Conservation (phyloP, 2,329 filamentous ascomycete species). For the Epichloe brachyelytri region DNA sequence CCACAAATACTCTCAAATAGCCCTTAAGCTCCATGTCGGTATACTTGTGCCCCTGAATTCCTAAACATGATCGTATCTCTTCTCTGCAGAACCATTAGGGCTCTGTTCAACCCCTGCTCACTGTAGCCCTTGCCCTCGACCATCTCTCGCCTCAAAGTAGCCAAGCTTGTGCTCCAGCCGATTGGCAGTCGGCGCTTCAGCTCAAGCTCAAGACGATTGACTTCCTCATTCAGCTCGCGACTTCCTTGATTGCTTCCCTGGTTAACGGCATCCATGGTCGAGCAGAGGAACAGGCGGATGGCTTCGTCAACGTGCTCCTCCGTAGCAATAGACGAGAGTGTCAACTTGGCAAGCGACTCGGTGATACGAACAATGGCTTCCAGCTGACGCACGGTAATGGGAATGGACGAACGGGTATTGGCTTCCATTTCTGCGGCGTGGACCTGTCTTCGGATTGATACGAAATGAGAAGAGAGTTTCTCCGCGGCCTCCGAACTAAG, state of each 20-base stretch:
- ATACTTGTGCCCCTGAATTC: conserved; percentile 63
- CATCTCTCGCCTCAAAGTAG: conserved; percentile 78
- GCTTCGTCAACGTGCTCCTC: conserved; percentile 94
- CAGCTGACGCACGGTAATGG: conserved; percentile 92
- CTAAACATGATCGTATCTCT: conserved; percentile 77
- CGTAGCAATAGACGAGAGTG: conserved; percentile 72
- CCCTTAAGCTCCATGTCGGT: conserved; percentile 53
- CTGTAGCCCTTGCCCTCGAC: conserved; percentile 83
- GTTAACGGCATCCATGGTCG: conserved; percentile 94
- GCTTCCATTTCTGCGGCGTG: conserved; percentile 82
- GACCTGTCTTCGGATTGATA: conserved; percentile 88
- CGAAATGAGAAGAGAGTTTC: conserved; percentile 93
- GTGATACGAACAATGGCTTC: conserved; percentile 97
- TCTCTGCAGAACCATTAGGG: conserved; percentile 73
- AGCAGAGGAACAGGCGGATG: conserved; percentile 89
- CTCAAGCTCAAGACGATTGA: conserved; percentile 76
- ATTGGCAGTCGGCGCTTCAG: conserved; percentile 78
- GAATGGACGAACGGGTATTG: conserved; percentile 83
- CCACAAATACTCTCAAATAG: neutral
- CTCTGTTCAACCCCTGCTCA: conserved; percentile 73
- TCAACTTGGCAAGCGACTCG: conserved; percentile 86
- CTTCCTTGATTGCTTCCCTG: conserved; percentile 75
- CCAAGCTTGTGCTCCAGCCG: conserved; percentile 86
- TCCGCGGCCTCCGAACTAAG: conserved; percentile 85
- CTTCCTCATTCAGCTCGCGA: conserved; percentile 84